Base-by-base conservation (phyloP, 371 early-diverging fungal species). In the Saksenaea oblongispora region DNA sequence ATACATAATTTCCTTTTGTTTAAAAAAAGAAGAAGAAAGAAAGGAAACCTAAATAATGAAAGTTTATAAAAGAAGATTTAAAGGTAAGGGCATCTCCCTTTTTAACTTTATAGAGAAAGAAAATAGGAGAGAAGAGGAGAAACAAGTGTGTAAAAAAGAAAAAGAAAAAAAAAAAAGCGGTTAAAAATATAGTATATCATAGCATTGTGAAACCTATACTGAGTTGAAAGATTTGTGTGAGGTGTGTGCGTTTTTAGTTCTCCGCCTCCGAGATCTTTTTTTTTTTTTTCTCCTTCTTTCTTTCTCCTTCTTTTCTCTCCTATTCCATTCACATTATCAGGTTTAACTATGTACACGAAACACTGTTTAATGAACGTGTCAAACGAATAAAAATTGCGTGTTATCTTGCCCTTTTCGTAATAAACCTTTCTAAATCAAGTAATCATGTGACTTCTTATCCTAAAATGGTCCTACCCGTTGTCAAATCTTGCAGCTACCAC, bases 1-100 rank as follows among this genome's bases (percentile, higher is more conserved):
- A 62, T 70, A 74, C 74, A 74, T 73, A 24, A 37, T 42, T 39
- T 39, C 9, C 22, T 26, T 47, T 14, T 54, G 26, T 54, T 26
- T 15, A 37, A 26, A 18, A 58, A 8, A 37, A 26, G 1, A 13
- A 17, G 7, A 37, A 31, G 14, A 41, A 53, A 15, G 54, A 36
- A 34, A 37, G 18, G 39, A 27, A 56, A 39, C 26, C 10, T 15
- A 55, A 27, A 22, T 10, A 27, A 56, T 36, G 14, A 24, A n/a
- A 18, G 44, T 47, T 42, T 47, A 26, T 44, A 47, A 47, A 22
- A 22, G 18, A 47, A 10, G 9, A 15, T n/a, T 34, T 14, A 13
- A 35, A 56, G 22, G 34, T 14, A 34, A 56, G 34, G 37, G 34
- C 57, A 37, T 37, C 51, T 47, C 51, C 51, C 34, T 35, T 15